phyloP scores from a whole-genome alignment of 2,329 filamentous ascomycete species.

The Blumeriella jaapii region DNA sequence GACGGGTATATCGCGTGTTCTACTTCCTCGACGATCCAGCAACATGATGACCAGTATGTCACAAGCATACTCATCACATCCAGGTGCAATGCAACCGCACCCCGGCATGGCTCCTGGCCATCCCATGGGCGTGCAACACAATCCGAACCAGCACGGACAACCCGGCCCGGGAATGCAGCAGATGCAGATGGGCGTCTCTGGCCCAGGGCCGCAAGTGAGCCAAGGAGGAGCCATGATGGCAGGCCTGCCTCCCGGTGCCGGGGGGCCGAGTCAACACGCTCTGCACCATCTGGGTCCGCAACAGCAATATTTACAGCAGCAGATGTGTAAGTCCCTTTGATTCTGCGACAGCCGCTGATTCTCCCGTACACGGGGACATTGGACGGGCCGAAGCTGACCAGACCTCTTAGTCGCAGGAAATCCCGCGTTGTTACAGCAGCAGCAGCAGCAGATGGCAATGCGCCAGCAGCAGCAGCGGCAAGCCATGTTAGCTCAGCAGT shows the following conservation, averaged over 20 bases:
- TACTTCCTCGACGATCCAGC: constrained; percentile 42
- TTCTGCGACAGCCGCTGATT: background rate
- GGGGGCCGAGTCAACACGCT: constrained; percentile 50
- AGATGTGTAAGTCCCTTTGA: constrained; percentile 21
- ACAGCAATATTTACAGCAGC: constrained; percentile 24
- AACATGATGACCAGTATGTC: constrained; percentile 63
- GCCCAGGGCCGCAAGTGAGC: constrained; percentile 58
- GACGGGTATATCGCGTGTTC: constrained; percentile 39
- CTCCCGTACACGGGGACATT: background rate
- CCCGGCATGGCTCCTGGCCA: constrained; percentile 52
- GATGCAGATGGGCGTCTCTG: constrained; percentile 63
- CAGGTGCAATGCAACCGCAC: constrained; percentile 55
- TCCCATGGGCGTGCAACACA: constrained; percentile 41
- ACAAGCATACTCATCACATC: constrained; percentile 58
- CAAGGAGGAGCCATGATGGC: constrained; percentile 61
- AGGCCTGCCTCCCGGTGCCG: constrained; percentile 58
- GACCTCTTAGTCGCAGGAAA: constrained; percentile 4
- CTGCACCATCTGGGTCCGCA: constrained; percentile 51
- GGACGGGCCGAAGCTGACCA: constrained; percentile 4
- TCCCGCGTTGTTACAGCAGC: constrained; percentile 18
- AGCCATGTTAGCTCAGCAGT: constrained; percentile 42
- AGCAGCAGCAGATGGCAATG: constrained; percentile 26
- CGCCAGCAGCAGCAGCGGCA: constrained; percentile 32
- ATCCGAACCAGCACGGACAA: constrained; percentile 60
- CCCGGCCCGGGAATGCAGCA: constrained; percentile 53